phyloP scores from a whole-genome alignment of 352 stramenopile species.

The Pseudoperonospora humuli region DNA sequence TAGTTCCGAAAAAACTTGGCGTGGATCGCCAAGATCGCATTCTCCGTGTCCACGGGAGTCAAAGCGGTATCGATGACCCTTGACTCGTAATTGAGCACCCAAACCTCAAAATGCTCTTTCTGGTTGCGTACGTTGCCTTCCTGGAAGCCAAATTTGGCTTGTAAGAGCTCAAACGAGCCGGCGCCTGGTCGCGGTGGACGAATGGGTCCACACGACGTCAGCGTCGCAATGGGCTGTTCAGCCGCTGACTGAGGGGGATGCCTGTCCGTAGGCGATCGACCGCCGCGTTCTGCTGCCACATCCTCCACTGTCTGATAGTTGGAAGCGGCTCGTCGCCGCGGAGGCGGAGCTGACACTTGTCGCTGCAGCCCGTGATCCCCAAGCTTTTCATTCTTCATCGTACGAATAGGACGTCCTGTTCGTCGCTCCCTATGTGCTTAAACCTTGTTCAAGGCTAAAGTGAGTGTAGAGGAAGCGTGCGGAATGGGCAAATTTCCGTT shows the following conservation, averaged over 20 bases:
- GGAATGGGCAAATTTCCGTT: constrained; percentile 25
- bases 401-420: neutral
- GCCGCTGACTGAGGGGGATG: constrained; percentile 1
- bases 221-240: constrained; percentile 11
- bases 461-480: neutral
- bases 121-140: constrained; percentile 79
- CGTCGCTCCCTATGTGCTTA: neutral
- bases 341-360: neutral
- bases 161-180: constrained; percentile 72
- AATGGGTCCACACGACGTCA: constrained; percentile 13
- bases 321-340: constrained; percentile 16
- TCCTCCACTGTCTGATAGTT: constrained; percentile 81
- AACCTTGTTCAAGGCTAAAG: too few species aligned
- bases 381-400: constrained; percentile 22
- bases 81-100: constrained; percentile 82
- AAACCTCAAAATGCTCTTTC: constrained; percentile 79
- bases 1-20: constrained; percentile 92
- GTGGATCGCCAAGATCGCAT: constrained; percentile 79
- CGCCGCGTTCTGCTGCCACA: constrained; percentile 34
- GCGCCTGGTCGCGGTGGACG: constrained; percentile 19
- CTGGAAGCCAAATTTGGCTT: constrained; percentile 84
- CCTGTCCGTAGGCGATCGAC: constrained; percentile 14
- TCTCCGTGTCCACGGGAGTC: constrained; percentile 35
- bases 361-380: neutral
- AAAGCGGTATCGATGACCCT: constrained; percentile 23